Base-by-base conservation (phyloP, 192 early-diverging fungal genomes). In the Jimgerdemannia flammicorona region DNA sequence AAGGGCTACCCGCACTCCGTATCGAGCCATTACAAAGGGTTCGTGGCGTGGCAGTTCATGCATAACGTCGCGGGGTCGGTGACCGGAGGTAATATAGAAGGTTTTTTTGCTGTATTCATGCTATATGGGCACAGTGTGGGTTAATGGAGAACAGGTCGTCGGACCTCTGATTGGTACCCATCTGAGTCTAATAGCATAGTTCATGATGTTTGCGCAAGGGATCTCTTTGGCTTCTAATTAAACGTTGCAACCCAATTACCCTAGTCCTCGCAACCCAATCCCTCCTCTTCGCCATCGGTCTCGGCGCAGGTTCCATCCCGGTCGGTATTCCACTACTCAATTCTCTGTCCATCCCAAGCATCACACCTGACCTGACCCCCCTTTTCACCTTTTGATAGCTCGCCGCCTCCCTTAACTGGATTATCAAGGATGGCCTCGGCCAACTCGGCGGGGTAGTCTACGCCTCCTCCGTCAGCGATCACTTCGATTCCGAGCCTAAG, bases 351-450 rank as follows among this genome's bases (percentile, higher is more conserved):
- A 65, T 65, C 64, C 14, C 19, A 65, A 40, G 54, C 7, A 67
- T 43, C 40, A 69, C 29, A 3, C 10, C 8, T 64, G 29, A 29
- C 29, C 66, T 49, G 8, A 9, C 43, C 19, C 6, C 10, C 66
- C 1, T 29, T 29, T 29, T 29, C 29, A 29, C 29, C 29, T 29
- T 29, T 29, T 14, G 7, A 40, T 71, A 83, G 66, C 79, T 92
- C 71, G 94, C 95, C 10, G 95, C 93, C 2, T 92, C 94, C 0
- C 89, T 95, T 44, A 96, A 95, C 81, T 96, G 94, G 94, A 90
- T 96, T 70, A 90, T 96, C 78, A 96, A 96, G 84, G 95, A 96
- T 75, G 95, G 95, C 2, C 87, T 95, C 40, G 94, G 95, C 8
- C 90, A 95, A 65, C 83, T 95, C 0, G 94, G 94, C 39, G 95